phyloP scores from a whole-genome alignment of 345 rosid species.

The Brassica cretica region DNA sequence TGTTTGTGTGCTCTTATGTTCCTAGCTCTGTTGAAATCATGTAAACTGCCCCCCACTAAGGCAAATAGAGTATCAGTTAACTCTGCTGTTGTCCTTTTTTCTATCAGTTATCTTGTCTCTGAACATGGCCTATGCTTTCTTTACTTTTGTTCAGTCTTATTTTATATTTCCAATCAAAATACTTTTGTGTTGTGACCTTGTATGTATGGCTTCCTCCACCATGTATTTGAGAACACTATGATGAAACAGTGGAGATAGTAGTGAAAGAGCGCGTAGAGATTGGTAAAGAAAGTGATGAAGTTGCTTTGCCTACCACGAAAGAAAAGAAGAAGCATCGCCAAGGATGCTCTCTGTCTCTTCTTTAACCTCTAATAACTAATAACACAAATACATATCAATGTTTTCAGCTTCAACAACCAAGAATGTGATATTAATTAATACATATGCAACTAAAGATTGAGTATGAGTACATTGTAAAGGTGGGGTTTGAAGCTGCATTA shows the following conservation, averaged over 20 bases:
- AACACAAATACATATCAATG: not conserved
- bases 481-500: constrained; percentile 2
- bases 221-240: not conserved
- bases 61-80: too few species aligned
- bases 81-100: too few species aligned
- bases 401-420: too few species aligned
- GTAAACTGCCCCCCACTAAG: not conserved
- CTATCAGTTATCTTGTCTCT: too few species aligned
- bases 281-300: too few species aligned
- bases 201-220: not conserved
- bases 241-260: too few species aligned
- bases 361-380: not conserved
- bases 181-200: not conserved
- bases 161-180: not conserved
- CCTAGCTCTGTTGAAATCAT: not conserved
- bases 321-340: not conserved
- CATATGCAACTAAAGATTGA: not conserved
- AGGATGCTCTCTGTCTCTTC: not conserved
- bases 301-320: too few species aligned
- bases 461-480: not conserved
- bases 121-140: not conserved
- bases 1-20: not conserved
- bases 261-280: too few species aligned
- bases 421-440: not conserved
- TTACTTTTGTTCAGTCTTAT: not conserved